Conservation (phyloP, 805 yeast genomes). For the Candida qinlingensis region DNA sequence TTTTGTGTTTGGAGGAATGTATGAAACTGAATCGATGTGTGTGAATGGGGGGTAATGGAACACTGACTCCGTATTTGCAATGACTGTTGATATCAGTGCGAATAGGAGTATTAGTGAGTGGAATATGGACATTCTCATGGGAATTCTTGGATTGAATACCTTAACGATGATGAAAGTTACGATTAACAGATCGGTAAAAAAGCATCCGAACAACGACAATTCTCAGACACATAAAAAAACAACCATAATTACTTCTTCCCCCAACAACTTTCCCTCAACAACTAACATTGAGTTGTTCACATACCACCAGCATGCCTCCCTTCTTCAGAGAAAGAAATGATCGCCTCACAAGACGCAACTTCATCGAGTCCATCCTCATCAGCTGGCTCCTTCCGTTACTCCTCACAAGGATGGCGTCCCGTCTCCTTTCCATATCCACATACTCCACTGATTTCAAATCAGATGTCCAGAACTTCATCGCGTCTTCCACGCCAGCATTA, state of each 20-base stretch:
- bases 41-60: slow-evolving; percentile 2
- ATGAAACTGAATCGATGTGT: not conserved
- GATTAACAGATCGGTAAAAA: too few relatives aligned
- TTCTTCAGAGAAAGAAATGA: not conserved
- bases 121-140: too few relatives aligned
- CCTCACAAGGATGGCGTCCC: not conserved
- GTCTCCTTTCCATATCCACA: not conserved
- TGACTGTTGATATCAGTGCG: not conserved
- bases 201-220: too few relatives aligned
- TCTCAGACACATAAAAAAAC: too few relatives aligned
- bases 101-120: not conserved
- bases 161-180: too few relatives aligned
- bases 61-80: slow-evolving; percentile 17
- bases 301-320: not conserved
- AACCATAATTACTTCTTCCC: too few relatives aligned
- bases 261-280: too few relatives aligned
- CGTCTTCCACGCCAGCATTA: not conserved
- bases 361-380: not conserved
- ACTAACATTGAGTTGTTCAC: too few relatives aligned
- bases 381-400: not conserved
- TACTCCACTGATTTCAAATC: not conserved
- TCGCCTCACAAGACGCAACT: slow-evolving; percentile 1
- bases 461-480: not conserved
- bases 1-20: too few relatives aligned
- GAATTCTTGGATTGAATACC: too few relatives aligned